Percentiles rank a stretch among this genome's conserved stretches.
phyloP scores from a whole-genome alignment of 352 stramenopile species.

The Phytophthora citricola region DNA sequence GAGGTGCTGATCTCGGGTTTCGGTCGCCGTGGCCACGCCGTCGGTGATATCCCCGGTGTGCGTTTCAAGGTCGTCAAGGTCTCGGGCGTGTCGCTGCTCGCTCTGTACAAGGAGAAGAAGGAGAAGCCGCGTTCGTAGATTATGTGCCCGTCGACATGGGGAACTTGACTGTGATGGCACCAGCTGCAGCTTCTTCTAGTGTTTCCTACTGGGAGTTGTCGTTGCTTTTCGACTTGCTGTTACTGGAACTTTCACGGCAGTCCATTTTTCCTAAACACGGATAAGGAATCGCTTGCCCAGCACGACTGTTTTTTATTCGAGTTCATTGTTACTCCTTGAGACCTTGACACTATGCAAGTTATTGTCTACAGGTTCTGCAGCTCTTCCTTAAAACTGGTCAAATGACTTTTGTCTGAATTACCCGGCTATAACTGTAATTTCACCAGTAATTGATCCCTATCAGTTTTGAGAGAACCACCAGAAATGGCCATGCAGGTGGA shows the following conservation, averaged over 20 bases:
- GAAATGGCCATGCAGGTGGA: slow-evolving; percentile 65
- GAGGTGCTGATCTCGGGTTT: slow-evolving; percentile 99
- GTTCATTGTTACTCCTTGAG: slow-evolving; percentile 3
- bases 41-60: slow-evolving; percentile 99
- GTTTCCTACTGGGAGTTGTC: neutral
- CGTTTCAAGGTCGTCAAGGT: slow-evolving; percentile 99
- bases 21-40: slow-evolving; percentile 98
- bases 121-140: slow-evolving; percentile 99
- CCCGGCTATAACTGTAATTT: slow-evolving; percentile 9
- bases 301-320: slow-evolving; percentile 21
- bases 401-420: neutral
- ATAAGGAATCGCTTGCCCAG: slow-evolving; percentile 51
- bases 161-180: slow-evolving; percentile 18
- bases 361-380: too few relatives aligned
- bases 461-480: neutral
- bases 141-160: slow-evolving; percentile 29
- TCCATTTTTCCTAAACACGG: slow-evolving; percentile 42
- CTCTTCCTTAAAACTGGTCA: too few relatives aligned
- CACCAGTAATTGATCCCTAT: neutral
- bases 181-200: slow-evolving; percentile 1
- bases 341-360: too few relatives aligned
- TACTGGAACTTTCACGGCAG: slow-evolving; percentile 20
- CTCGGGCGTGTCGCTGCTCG: slow-evolving; percentile 98
- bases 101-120: slow-evolving; percentile 99
- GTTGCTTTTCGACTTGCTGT: neutral